Evolutionary conservation across 176 grass and related monocot genomes (phyloP), one percentile per base, ranked within the genome.

Genomic region (Guadua angustifolia): DNA sequence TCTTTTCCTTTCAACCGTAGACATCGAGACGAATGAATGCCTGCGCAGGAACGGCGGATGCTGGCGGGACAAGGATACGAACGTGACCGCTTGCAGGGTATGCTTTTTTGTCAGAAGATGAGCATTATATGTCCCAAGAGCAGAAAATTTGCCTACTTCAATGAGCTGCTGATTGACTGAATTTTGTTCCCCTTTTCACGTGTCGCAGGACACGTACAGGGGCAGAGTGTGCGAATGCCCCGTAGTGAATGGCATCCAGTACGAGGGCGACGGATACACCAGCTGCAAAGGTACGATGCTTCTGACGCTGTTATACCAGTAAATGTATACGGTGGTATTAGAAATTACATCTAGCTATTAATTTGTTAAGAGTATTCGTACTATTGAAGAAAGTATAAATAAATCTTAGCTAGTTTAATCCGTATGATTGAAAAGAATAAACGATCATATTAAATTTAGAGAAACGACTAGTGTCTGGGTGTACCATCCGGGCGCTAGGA

Each of bases 171-270:
- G 69, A 84, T 13, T 15, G 42, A 66, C 25, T 38, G 55, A 18
- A 2, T 13, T 2, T 66, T 66, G 19, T 13, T 57, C 4, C 29
- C 58, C 62, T 77, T 9, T 71, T 1, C 29, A 11, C 50, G 11
- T 24, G 12, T n/a, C 4, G 19, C 84, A 96, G 92, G 96, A 99
- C 87, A 99, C 96, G 66, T 99, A 90, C 69, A 87, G 96, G 56
- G 96, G 96, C 56, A 91, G 96, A 40, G 45, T 99, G 76, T 99
- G 96, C 69, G 74, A 95, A 81, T 99, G 96, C 50, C 96, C 96
- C 0, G 59, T 75, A 7, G 88, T 92, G 33, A 85, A 92, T 50
- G 93, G 91, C 74, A 86, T 99, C 45, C 96, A 62, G 74, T 95
- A 89, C 49, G 73, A 89, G 49, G 96, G 96, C 83, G 91, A 99